Percentiles rank a stretch among this genome's conserved stretches.
Conservation (phyloP, 441 rosid species). For the Erodium moschatum region DNA sequence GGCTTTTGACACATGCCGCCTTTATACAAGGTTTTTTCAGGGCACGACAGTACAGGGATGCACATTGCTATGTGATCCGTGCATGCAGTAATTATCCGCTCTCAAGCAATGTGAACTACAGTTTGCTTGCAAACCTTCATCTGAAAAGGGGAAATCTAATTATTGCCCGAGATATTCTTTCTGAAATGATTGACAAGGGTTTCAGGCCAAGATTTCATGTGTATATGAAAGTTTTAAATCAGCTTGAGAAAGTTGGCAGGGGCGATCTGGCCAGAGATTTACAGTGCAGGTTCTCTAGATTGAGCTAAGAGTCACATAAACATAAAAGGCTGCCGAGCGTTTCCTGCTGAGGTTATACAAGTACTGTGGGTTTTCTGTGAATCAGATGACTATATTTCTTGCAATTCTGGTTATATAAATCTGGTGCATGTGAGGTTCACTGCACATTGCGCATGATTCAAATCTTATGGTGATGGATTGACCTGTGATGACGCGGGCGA, state of each 20-base stretch:
- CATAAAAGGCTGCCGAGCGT: not conserved
- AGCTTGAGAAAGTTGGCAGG: conserved; percentile 29
- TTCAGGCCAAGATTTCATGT: conserved; percentile 33
- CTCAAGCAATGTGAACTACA: conserved; percentile 30
- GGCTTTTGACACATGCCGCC: conserved; percentile 36
- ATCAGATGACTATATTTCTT: no score
- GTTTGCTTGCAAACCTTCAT: conserved; percentile 43
- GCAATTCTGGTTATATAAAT: no score
- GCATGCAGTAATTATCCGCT: conserved; percentile 23
- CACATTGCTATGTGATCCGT: conserved; percentile 31
- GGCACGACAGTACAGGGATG: conserved; percentile 28
- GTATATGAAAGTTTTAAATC: conserved; percentile 27
- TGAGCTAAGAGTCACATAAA: conserved; percentile 15
- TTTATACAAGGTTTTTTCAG: conserved; percentile 35
- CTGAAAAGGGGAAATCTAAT: conserved; percentile 29
- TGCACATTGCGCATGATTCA: no score
- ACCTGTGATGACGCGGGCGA: no score
- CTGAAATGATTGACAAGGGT: conserved; percentile 45
- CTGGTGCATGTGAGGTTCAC: no score
- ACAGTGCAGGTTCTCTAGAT: conserved; percentile 21
- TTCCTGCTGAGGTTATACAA: not conserved
- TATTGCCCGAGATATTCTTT: conserved; percentile 33
- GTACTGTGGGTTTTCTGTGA: no score
- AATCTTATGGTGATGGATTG: no score
- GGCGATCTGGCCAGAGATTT: conserved; percentile 30